phyloP scores from a whole-genome alignment of 441 rosid species.

The Euphorbia corollata region DNA sequence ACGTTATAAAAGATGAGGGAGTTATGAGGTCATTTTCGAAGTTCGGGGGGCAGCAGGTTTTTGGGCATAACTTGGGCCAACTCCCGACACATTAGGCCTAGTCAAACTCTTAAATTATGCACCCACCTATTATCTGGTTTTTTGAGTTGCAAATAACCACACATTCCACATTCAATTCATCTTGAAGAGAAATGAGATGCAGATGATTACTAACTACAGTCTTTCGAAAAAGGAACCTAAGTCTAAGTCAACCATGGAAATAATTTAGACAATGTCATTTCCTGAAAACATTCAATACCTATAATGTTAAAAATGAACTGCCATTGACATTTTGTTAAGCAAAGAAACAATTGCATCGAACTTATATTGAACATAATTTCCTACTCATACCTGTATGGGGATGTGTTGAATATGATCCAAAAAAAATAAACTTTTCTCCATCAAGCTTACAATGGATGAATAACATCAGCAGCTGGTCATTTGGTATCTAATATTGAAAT shows the following conservation, averaged over 20 bases:
- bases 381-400: not conserved
- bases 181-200: not conserved
- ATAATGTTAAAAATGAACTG: not conserved
- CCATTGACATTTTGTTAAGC: not conserved
- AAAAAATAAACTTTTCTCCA: not conserved
- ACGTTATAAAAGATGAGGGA: no score
- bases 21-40: no score
- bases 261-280: not conserved
- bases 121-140: not conserved
- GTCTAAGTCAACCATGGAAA: constrained; percentile 1
- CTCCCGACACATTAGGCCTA: no score
- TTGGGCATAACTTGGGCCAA: no score
- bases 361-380: no score
- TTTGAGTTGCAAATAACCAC: not conserved
- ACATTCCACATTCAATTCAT: not conserved
- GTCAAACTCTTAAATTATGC: constrained; percentile 30
- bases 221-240: not conserved
- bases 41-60: no score
- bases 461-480: constrained; percentile 3
- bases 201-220: not conserved
- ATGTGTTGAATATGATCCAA: not conserved
- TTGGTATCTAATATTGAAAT: not conserved
- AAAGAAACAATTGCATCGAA: no score
- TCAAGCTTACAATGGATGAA: not conserved
- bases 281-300: not conserved